Evolutionary conservation across 495 filamentous ascomycete genomes (phyloP).

Genomic region (Beverwykella pulmonaria): DNA sequence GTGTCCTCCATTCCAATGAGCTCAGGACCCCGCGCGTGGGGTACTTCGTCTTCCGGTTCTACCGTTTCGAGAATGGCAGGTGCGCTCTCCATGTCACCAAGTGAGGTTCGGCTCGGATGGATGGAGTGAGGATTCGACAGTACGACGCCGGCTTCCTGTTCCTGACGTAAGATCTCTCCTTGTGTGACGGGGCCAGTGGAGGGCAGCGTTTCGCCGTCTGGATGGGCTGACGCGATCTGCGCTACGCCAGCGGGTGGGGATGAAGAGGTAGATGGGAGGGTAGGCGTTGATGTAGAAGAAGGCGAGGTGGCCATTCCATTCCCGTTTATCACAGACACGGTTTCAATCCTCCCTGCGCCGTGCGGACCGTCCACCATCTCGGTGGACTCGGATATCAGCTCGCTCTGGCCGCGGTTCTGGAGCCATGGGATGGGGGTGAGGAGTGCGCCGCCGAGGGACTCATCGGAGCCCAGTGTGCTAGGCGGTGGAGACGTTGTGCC

Average conservation of each 20-base stretch:
- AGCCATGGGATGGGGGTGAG: conserved; percentile 95
- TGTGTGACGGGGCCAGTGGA: conserved; percentile 65
- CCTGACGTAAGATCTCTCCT: conserved; percentile 75
- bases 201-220: conserved; percentile 41
- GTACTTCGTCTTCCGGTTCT: conserved; percentile 62
- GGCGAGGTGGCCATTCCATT: conserved; percentile 36
- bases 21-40: conserved; percentile 80
- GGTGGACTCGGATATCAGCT: conserved; percentile 67
- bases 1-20: conserved; percentile 84
- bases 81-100: conserved; percentile 29
- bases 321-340: conserved; percentile 70
- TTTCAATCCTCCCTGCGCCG: conserved; percentile 70
- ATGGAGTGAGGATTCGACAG: conserved; percentile 52
- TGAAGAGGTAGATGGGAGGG: conserved; percentile 32
- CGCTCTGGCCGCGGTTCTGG: conserved; percentile 43
- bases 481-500: conserved; percentile 37
- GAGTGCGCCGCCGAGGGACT: conserved; percentile 85
- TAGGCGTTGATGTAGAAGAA: not conserved
- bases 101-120: conserved; percentile 36
- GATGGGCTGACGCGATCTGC: conserved; percentile 19
- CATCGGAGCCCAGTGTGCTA: conserved; percentile 70
- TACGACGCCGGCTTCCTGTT: conserved; percentile 72
- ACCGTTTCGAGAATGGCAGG: conserved; percentile 46
- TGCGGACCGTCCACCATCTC: conserved; percentile 73
- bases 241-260: conserved; percentile 39